Base-by-base conservation (phyloP, 768 basidiomycete species). In the Rhodotorula babjevae region DNA sequence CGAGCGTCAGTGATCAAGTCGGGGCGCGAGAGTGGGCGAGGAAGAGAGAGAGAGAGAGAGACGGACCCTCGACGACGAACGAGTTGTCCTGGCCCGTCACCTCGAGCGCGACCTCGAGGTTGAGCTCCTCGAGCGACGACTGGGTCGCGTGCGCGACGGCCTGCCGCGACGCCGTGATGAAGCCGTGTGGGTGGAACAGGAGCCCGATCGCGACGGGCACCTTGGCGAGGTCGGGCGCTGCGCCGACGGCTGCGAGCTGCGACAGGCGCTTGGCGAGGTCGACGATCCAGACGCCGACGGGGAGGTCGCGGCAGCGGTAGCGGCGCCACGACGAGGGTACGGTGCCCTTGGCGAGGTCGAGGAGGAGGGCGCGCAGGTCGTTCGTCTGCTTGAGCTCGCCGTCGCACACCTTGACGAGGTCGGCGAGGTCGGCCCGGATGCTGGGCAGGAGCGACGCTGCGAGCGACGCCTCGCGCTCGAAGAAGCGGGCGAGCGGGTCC, bases 151-250 rank as follows among this genome's bases (percentile, higher is more conserved):
- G 94, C 4, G 95, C 96, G 10, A 93, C 90, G n/a, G 91, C 88
- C 81, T 99, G 95, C 63, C 95, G 86, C 4, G 93, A 94, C 3
- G 95, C 95, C 1, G 95, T 97, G 77, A 98, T 86, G 80, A 93
- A 98, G 7, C 93, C 94, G 79, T 94, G 92, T 1, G 95, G 96
- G 86, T 91, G 93, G 85, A 98, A 97, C 68, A 99, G 81, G 0
- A 92, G 91, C 33, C 95, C 93, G 23, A 98, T 86, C 90, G 92
- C 92, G 58, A 96, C 90, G 18, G 75, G 73, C 0, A 59, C 63
- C 14, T 19, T 42, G 2, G 81, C 91, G 87, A 60, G 90, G 83
- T 76, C 90, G 84, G 74, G 83, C 85, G 73, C 89, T 81, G 78
- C 84, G 87, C 73, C 89, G 87, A 97, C 87, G 46, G 83, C 81